Evolutionary conservation across 2,329 filamentous ascomycete species (phyloP).

Genomic region (Calonectria hongkongensis): DNA sequence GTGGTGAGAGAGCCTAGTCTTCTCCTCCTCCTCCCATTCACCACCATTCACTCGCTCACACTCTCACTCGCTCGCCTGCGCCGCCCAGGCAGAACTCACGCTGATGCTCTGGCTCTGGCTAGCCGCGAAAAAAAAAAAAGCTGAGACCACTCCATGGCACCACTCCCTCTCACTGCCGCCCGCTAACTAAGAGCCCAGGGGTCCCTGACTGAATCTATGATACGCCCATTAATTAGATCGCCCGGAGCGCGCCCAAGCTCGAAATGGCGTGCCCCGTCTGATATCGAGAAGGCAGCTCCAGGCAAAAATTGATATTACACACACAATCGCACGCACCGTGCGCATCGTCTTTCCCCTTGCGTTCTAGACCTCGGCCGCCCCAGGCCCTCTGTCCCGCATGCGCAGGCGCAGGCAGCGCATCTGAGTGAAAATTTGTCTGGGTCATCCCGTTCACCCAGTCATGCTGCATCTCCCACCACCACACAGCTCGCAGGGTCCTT

Average conservation of each 20-base stretch:
- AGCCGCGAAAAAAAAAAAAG: slow-evolving; percentile 12
- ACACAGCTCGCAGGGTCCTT: slow-evolving; percentile 16
- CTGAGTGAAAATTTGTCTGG: slow-evolving; percentile 34
- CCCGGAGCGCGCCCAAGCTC: slow-evolving; percentile 7
- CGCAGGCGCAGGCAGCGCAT: not conserved
- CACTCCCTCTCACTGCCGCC: slow-evolving; percentile 25
- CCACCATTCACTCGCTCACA: too few species aligned
- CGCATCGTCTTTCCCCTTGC: slow-evolving; percentile 22
- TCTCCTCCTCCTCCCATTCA: not conserved
- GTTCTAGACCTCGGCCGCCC: slow-evolving; percentile 28
- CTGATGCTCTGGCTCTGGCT: not conserved
- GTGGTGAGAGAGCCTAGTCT: not conserved
- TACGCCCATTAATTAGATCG: slow-evolving; percentile 26
- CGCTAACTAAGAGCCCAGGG: slow-evolving; percentile 16
- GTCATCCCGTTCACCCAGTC: slow-evolving; percentile 23
- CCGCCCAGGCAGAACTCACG: slow-evolving; percentile 3
- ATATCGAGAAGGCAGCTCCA: not conserved
- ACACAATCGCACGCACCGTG: not conserved
- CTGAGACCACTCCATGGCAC: slow-evolving; percentile 39
- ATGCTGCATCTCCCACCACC: slow-evolving; percentile 22
- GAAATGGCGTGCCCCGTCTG: slow-evolving; percentile 17
- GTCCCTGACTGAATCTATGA: slow-evolving; percentile 24
- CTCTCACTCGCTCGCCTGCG: not conserved
- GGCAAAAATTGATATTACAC: slow-evolving; percentile 5
- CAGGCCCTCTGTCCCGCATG: slow-evolving; percentile 4